Conservation (phyloP, 192 early-diverging fungal genomes). For the Coemansia asiatica region DNA sequence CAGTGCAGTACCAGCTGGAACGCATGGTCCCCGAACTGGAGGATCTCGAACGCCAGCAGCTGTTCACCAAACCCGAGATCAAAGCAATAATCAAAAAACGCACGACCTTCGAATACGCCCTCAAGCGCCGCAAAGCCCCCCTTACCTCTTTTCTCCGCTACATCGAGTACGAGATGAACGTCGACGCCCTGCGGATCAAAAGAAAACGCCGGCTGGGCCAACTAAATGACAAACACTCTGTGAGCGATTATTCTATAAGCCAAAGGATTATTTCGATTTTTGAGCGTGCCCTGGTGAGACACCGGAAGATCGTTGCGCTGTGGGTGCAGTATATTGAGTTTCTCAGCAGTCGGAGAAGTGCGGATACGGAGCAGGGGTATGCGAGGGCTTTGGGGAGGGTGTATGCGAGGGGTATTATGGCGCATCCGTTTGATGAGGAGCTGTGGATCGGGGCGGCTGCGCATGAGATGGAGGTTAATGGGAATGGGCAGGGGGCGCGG, state of each 20-base stretch:
- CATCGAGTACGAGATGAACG: slow-evolving; percentile 94
- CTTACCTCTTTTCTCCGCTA: slow-evolving; percentile 85
- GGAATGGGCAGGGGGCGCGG: slow-evolving; percentile 77
- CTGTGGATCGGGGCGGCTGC: slow-evolving; percentile 92
- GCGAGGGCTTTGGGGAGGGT: slow-evolving; percentile 61
- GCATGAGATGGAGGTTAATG: slow-evolving; percentile 85
- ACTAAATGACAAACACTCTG: slow-evolving; percentile 43
- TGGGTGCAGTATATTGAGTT: slow-evolving; percentile 95
- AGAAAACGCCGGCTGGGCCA: slow-evolving; percentile 66
- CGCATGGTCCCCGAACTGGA: slow-evolving; percentile 89
- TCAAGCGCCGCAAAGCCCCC: slow-evolving; percentile 73
- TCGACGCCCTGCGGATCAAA: slow-evolving; percentile 79
- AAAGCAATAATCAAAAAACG: slow-evolving; percentile 85
- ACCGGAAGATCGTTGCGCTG: slow-evolving; percentile 72
- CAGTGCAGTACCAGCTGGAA: slow-evolving; percentile 88
- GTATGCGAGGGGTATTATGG: slow-evolving; percentile 82
- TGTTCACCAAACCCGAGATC: slow-evolving; percentile 85
- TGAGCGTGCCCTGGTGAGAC: slow-evolving; percentile 73
- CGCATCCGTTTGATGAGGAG: slow-evolving; percentile 75
- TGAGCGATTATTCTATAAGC: slow-evolving; percentile 75
- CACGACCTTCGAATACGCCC: slow-evolving; percentile 83
- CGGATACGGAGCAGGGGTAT: slow-evolving; percentile 34
- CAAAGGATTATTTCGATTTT: slow-evolving; percentile 80
- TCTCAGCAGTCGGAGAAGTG: slow-evolving; percentile 56
- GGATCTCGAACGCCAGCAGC: slow-evolving; percentile 75